Conservation (phyloP, 257 asterid species). For the Orobanche coerulescens region DNA sequence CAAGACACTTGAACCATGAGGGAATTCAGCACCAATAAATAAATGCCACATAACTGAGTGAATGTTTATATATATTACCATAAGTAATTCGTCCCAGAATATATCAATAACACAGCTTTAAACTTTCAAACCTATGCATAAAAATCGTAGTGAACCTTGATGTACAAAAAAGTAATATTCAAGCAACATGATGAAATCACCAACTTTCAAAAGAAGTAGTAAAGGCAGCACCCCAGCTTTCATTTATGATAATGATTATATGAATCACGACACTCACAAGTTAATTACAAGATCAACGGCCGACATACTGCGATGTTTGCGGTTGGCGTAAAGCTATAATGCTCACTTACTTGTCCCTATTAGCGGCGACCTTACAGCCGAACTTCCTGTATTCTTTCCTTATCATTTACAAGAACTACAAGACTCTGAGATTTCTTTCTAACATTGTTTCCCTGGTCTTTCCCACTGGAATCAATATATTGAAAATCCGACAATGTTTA, state of each 20-base stretch:
- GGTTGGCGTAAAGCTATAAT: slow-evolving; percentile 9
- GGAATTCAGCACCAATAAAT: background rate
- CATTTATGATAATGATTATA: background rate
- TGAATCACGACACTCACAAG: background rate
- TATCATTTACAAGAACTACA: slow-evolving; percentile 86
- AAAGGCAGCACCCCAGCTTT: background rate
- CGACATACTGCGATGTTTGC: slow-evolving; percentile 8
- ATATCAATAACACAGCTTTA: background rate
- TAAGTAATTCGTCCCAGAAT: background rate
- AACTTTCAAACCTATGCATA: background rate
- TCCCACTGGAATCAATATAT: slow-evolving; percentile 86
- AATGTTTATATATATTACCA: background rate
- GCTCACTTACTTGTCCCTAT: slow-evolving; percentile 73
- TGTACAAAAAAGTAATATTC: background rate
- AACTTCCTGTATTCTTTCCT: slow-evolving; percentile 89
- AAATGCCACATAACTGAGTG: background rate
- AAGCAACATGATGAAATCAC: slow-evolving; percentile 1
- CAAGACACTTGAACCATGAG: slow-evolving; percentile 11
- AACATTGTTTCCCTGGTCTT: slow-evolving; percentile 91
- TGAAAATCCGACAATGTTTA: slow-evolving; percentile 93
- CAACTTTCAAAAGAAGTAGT: slow-evolving; percentile 8
- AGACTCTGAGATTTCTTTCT: slow-evolving; percentile 92
- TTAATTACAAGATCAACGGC: background rate
- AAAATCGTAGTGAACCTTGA: background rate
- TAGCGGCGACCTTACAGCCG: slow-evolving; percentile 90